These are phyloP conservation scores for Talinum fruticosum DNA, from an alignment of 148 eudicot species.

Conservation along the genomic window DNA sequence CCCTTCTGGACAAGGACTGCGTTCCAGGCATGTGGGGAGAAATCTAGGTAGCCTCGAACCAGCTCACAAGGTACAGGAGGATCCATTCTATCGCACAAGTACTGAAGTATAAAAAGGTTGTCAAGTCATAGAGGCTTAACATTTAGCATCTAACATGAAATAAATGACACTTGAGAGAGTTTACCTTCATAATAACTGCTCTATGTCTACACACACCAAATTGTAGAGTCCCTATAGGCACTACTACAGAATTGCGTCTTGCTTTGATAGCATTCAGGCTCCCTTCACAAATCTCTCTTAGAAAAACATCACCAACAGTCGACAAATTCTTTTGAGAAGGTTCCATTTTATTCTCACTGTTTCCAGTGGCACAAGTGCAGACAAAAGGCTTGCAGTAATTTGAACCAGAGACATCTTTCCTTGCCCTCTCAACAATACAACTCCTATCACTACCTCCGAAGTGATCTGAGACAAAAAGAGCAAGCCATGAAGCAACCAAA, in stretches of 20 bases:
- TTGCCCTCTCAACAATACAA: constrained; percentile 49
- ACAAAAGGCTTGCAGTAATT: constrained; percentile 82
- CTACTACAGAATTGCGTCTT: constrained; percentile 59
- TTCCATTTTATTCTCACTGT: constrained; percentile 33
- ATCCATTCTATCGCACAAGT: constrained; percentile 88
- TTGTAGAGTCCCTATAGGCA: constrained; percentile 83
- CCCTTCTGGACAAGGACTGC: constrained; percentile 57
- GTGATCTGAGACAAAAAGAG: constrained; percentile 94
- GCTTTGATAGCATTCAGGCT: constrained; percentile 62
- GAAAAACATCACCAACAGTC: constrained; percentile 50
- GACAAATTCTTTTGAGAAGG: constrained; percentile 26
- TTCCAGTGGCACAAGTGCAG: constrained; percentile 86
- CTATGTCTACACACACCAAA: constrained; percentile 95
- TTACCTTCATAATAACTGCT: constrained; percentile 89
- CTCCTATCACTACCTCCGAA: constrained; percentile 94
- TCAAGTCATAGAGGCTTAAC: constrained; percentile 17
- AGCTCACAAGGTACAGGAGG: constrained; percentile 98
- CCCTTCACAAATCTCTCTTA: constrained; percentile 68
- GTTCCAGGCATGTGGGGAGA: constrained; percentile 97
- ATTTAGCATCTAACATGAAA: too few relatives aligned
- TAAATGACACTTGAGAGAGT: neutral
- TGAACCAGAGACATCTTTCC: constrained; percentile 81
- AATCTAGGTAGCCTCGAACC: constrained; percentile 87
- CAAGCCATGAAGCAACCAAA: constrained; percentile 86
- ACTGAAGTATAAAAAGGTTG: constrained; percentile 38